Evolutionary conservation across 2,329 filamentous ascomycete genomes (phyloP).

Genomic region (Fusarium floridanum): DNA sequence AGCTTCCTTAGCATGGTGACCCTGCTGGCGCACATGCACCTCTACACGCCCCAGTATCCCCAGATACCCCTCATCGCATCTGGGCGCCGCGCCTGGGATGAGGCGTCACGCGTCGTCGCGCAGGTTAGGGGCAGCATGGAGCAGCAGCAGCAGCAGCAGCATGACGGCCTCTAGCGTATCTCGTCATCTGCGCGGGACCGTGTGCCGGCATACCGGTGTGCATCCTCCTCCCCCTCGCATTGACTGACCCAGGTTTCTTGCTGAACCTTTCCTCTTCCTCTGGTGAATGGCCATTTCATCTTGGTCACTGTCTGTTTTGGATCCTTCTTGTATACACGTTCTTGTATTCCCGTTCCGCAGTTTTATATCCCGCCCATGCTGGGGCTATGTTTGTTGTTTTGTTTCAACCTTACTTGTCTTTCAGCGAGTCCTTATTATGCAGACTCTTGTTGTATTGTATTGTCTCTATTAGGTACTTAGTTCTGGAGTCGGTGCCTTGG

Average conservation of each 20-base stretch:
- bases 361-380: slow-evolving; percentile 33
- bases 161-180: slow-evolving; percentile 44
- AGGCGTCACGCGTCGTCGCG: slow-evolving; percentile 48
- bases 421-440: background rate
- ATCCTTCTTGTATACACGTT: slow-evolving; percentile 6
- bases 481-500: background rate
- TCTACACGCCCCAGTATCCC: slow-evolving; percentile 71
- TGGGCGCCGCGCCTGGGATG: slow-evolving; percentile 50
- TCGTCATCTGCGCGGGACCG: background rate
- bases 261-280: background rate
- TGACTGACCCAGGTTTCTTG: background rate
- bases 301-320: background rate
- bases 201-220: background rate
- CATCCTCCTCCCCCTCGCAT: background rate
- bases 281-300: slow-evolving; percentile 1
- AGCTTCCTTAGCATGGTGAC: slow-evolving; percentile 82
- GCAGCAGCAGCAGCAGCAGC: slow-evolving; percentile 38
- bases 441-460: background rate
- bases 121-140: slow-evolving; percentile 49
- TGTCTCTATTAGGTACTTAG: background rate
- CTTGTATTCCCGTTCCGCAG: slow-evolving; percentile 4
- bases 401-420: background rate
- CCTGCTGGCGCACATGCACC: slow-evolving; percentile 75
- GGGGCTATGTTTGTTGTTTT: slow-evolving; percentile 11
- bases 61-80: slow-evolving; percentile 68